phyloP scores from a whole-genome alignment of 441 rosid species.

The Melastoma candidum region DNA sequence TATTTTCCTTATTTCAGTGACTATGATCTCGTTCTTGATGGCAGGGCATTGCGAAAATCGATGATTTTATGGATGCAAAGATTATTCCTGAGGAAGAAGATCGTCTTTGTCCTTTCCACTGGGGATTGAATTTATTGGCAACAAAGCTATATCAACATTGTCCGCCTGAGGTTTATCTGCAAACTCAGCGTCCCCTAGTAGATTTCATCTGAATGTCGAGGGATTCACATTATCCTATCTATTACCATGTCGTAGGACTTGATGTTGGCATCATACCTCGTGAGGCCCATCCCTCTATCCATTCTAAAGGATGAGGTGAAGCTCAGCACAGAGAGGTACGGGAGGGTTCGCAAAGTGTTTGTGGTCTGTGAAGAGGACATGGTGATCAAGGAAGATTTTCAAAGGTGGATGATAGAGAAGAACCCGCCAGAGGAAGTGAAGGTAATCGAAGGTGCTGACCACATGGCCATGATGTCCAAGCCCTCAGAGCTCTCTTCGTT shows the following conservation, averaged over 20 bases:
- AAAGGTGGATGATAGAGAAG: conserved; percentile 28
- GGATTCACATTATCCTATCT: not conserved
- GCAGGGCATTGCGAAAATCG: conserved; percentile 5
- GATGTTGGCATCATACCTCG: conserved; percentile 14
- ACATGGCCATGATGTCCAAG: conserved; percentile 33
- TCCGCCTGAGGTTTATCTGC: conserved; percentile 24
- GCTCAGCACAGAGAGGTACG: conserved; percentile 19
- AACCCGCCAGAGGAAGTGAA: conserved; percentile 22
- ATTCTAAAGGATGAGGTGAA: not conserved
- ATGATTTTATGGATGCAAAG: conserved; percentile 13
- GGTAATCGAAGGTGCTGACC: conserved; percentile 25
- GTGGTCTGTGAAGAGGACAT: conserved; percentile 18
- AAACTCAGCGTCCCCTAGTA: not conserved
- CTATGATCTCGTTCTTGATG: not conserved
- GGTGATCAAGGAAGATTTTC: conserved; percentile 6
- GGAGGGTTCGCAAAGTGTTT: conserved; percentile 21
- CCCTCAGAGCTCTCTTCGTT: conserved; percentile 19
- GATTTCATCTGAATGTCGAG: not conserved
- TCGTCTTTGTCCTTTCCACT: not conserved
- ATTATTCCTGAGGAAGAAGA: conserved; percentile 8
- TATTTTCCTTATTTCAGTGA: no score
- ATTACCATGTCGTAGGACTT: conserved; percentile 13
- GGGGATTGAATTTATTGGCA: conserved; percentile 18
- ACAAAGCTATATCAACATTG: conserved; percentile 29
- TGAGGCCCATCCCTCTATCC: conserved; percentile 17